Conservation (phyloP, 768 basidiomycete genomes). For the Gymnopilus junonius region DNA sequence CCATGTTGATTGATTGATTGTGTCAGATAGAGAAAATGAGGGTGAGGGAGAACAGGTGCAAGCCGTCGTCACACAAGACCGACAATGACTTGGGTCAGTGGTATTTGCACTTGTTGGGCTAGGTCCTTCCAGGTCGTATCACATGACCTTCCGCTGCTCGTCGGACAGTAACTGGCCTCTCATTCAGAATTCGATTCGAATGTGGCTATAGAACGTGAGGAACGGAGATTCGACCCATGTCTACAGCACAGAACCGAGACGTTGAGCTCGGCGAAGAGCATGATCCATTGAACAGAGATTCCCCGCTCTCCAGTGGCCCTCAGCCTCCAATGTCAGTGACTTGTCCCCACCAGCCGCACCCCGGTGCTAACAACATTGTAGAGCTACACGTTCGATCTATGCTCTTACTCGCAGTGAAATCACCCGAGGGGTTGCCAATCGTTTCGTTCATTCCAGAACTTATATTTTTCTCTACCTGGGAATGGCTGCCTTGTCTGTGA, state of each 20-base stretch:
- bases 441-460: constrained; percentile 85
- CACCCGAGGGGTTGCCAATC: constrained; percentile 83
- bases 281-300: constrained; percentile 38
- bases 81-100: background rate
- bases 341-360: constrained; percentile 13
- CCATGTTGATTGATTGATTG: constrained; percentile 70
- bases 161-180: background rate
- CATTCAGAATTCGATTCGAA: background rate
- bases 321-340: constrained; percentile 32
- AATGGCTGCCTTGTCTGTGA: constrained; percentile 87
- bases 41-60: background rate
- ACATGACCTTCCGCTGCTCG: too few species aligned
- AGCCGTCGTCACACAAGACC: background rate
- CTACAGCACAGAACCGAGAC: constrained; percentile 38
- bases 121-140: background rate
- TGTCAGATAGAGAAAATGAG: background rate
- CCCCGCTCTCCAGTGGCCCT: constrained; percentile 18
- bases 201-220: background rate
- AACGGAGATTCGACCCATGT: constrained; percentile 32
- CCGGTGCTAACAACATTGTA: constrained; percentile 34
- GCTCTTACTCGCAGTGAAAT: constrained; percentile 84
- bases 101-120: constrained; percentile 9
- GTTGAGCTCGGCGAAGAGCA: constrained; percentile 35
- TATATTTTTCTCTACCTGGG: constrained; percentile 89
- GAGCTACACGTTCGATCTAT: constrained; percentile 82